Evolutionary conservation across 2,329 filamentous ascomycete genomes (phyloP), one percentile per base, ranked within the genome.

Genomic region (Plenodomus biglobosus): DNA sequence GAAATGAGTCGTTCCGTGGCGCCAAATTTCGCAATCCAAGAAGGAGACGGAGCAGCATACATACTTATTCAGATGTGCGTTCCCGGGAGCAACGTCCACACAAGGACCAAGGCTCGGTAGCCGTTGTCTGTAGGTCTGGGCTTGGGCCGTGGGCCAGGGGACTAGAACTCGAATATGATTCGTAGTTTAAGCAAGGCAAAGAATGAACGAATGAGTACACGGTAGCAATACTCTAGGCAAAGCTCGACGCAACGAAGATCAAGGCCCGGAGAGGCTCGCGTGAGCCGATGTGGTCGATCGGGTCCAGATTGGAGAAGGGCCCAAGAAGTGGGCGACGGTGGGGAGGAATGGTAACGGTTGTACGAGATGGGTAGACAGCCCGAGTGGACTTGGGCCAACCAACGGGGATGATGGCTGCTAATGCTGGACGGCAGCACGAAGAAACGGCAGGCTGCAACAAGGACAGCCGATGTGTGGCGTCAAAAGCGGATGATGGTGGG

Each of bases 391-490:
- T 65, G 55, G 61, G 55, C 65, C 66, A 67, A 62, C 62, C 61
- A 60, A 59, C 61, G 59, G 61, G 53, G 62, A 62, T 60, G 53
- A 62, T 55, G 54, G 55, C 56, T 60, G 58, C 58, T 54, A 64
- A 61, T 54, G 50, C 61, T 58, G 53, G 59, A 62, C 50, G 55
- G 57, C 53, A 59, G 59, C 51, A 62, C 61, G 57, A 69, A 61
- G 50, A 63, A 67, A 61, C 60, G 66, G 62, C 62, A 66, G 49
- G 55, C 66, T 52, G 62, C 55, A 55, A 64, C 62, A 59, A 65
- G 59, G 58, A 58, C 61, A 66, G 62, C 61, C 65, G 62, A 68
- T 65, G 59, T 65, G 68, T 70, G 68, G 68, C 66, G 68, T 66
- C 50, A 50, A n/a, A n/a, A 58, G 53, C 56, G 52, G 61, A 56